A percentile compares a stretch with the other conserved stretches of the same genome.
Conservation (phyloP, 2,329 filamentous ascomycete genomes). For the Cryphonectria radicalis region DNA sequence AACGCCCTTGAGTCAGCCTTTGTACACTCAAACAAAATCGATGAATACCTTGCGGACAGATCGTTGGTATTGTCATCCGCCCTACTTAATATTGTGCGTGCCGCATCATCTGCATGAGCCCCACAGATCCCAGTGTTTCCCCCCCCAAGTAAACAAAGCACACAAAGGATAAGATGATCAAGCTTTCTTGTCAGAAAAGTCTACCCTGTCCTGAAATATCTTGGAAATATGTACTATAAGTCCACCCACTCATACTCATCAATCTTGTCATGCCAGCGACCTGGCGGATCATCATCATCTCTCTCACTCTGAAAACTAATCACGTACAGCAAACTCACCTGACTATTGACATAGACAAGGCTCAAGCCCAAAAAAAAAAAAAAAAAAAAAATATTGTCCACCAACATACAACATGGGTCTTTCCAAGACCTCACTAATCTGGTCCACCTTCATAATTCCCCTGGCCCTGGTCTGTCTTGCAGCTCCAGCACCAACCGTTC, state of each 20-base stretch:
- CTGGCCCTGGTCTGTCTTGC: not conserved
- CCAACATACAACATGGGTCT: not conserved
- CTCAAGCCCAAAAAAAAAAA: not conserved
- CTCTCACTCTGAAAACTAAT: not conserved
- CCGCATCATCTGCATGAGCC: not conserved
- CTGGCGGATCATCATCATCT: not conserved
- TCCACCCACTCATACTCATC: not conserved
- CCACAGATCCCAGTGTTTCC: not conserved
- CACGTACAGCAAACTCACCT: not conserved
- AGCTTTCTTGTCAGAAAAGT: not conserved
- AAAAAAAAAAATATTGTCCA: too few species aligned
- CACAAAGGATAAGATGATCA: not conserved
- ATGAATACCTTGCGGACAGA: not conserved
- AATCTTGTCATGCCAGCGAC: not conserved
- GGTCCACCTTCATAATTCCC: not conserved
- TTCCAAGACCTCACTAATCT: not conserved
- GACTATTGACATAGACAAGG: not conserved
- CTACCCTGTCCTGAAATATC: not conserved
- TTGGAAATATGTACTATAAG: not conserved
- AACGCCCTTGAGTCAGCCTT: not conserved
- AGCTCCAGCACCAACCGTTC: not conserved
- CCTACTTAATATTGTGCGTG: slow-evolving; percentile 15
- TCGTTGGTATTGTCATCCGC: not conserved
- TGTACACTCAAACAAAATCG: not conserved
- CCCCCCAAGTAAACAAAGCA: not conserved